phyloP scores from a whole-genome alignment of 805 yeast genomes.

The Kazachstania martiniae region DNA sequence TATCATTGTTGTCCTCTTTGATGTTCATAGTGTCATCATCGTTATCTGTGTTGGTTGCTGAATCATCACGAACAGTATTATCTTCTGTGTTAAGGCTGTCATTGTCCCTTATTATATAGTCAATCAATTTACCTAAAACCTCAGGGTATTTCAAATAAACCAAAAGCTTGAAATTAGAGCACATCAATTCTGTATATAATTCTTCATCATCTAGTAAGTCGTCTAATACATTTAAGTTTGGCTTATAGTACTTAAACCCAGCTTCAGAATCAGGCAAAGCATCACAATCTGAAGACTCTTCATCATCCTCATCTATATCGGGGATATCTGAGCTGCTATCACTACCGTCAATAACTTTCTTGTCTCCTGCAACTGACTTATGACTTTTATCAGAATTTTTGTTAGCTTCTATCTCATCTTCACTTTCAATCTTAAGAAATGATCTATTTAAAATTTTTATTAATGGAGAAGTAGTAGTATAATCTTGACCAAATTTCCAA shows the following conservation, averaged over 20 bases:
- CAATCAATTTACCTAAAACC: conserved; percentile 55
- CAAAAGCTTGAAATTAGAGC: conserved; percentile 63
- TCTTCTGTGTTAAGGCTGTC: too few species aligned
- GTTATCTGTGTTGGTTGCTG: conserved; percentile 2
- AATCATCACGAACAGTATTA: too few species aligned
- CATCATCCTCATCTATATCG: conserved; percentile 24
- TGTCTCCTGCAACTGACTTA: not conserved
- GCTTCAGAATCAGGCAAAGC: conserved; percentile 26
- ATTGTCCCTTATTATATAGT: conserved; percentile 41
- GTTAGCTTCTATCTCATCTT: conserved; percentile 1
- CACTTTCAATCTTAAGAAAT: conserved; percentile 19
- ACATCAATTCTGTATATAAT: conserved; percentile 57
- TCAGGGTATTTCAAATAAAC: conserved; percentile 75
- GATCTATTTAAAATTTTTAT: conserved; percentile 35
- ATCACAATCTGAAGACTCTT: conserved; percentile 6
- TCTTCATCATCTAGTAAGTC: conserved; percentile 68
- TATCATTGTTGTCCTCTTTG: conserved; percentile 7
- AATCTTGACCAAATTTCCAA: conserved; percentile 54
- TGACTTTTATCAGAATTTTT: conserved; percentile 1
- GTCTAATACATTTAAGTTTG: conserved; percentile 36
- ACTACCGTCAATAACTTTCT: not conserved
- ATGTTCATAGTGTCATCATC: conserved; percentile 4
- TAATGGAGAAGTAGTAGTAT: conserved; percentile 43
- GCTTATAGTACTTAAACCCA: conserved; percentile 28
- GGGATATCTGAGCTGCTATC: too few species aligned